phyloP scores from a whole-genome alignment of 2,329 filamentous ascomycete genomes.

The Diaporthe vaccinii region DNA sequence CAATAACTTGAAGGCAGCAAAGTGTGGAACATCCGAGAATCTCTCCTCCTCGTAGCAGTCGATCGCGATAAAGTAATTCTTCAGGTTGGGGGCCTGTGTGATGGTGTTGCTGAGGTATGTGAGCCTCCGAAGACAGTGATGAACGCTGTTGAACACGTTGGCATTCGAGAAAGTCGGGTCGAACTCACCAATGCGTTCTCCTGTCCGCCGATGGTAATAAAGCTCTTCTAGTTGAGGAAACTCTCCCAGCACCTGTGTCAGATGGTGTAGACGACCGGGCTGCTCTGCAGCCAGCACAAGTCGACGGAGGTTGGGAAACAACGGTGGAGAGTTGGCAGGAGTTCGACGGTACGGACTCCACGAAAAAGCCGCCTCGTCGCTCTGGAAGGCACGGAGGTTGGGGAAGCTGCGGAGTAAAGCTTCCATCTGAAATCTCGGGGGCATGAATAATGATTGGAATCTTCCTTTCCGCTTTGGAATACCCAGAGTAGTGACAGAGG shows the following conservation, averaged over 20 bases:
- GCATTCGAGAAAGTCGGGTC: neutral
- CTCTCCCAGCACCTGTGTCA: neutral
- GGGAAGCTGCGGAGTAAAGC: neutral
- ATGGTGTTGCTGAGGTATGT: neutral
- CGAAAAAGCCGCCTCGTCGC: neutral
- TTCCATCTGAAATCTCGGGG: neutral
- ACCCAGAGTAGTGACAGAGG: neutral
- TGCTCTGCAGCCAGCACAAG: neutral
- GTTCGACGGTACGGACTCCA: neutral
- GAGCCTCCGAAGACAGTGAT: neutral
- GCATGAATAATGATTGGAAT: fast-evolving
- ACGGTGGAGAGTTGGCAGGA: neutral
- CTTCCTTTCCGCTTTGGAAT: neutral
- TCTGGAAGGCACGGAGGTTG: neutral
- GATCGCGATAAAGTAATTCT: neutral
- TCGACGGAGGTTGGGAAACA: neutral
- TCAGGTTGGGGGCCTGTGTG: fast-evolving
- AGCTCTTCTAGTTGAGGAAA: neutral
- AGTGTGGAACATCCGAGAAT: neutral
- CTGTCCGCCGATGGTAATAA: neutral
- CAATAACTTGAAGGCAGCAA: neutral
- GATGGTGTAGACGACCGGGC: neutral
- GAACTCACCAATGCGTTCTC: fast-evolving
- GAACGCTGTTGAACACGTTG: neutral
- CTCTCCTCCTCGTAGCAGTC: neutral